A percentile compares a stretch with the other conserved stretches of the same genome.
Conservation (phyloP, 1,284 basidiomycete species). For the Trichosporon faecale region DNA sequence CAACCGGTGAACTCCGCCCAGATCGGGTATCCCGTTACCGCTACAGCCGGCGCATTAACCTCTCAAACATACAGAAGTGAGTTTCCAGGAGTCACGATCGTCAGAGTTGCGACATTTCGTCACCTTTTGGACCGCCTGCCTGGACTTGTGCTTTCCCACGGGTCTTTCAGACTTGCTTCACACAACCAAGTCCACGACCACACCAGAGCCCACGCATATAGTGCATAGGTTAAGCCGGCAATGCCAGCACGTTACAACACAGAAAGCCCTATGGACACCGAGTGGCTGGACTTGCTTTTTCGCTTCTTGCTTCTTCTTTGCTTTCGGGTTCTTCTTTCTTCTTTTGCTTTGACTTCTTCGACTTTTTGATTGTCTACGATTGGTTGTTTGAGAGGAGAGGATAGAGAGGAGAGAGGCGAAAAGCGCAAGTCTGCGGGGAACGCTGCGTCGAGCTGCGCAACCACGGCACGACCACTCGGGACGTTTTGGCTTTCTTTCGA, state of each 20-base stretch:
- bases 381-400: background rate
- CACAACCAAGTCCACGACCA: background rate
- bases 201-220: background rate
- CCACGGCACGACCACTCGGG: background rate
- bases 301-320: background rate
- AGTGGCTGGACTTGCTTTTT: background rate
- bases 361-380: background rate
- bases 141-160: no score
- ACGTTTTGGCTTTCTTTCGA: background rate
- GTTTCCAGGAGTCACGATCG: no score
- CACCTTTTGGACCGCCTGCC: no score
- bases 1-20: no score
- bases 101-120: no score
- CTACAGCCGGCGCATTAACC: no score
- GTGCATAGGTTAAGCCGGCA: conserved; percentile 3
- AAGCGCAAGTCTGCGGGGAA: background rate
- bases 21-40: no score
- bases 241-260: no score
- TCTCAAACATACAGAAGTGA: no score
- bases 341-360: background rate
- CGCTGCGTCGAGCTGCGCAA: background rate
- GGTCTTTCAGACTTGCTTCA: no score
- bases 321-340: background rate
- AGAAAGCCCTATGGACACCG: background rate
- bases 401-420: background rate